These are phyloP conservation scores for Mycena rosella DNA, from an alignment of 768 basidiomycete genomes.

Conservation along the genomic window DNA sequence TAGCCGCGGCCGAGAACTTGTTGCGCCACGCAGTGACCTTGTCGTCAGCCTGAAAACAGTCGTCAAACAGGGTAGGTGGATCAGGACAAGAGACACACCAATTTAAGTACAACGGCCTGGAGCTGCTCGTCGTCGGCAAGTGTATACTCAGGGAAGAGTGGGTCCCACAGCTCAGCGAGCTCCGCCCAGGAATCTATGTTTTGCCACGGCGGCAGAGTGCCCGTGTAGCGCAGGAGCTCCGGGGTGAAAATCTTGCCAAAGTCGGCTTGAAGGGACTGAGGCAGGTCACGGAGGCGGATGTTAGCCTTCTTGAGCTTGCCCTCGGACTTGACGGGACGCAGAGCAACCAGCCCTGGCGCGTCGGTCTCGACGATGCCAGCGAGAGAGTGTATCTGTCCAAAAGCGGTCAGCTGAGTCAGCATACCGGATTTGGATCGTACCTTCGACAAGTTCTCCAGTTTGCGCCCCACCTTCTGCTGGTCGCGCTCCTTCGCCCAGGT, in stretches of 20 bases:
- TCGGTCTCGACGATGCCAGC: conserved; percentile 18
- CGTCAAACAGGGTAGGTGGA: neutral
- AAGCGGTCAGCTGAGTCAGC: neutral
- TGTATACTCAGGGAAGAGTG: neutral
- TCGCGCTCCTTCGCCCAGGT: neutral
- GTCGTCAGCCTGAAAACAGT: neutral
- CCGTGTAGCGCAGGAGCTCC: neutral
- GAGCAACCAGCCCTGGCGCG: conserved; percentile 3
- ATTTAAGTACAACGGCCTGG: neutral
- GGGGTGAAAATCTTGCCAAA: neutral
- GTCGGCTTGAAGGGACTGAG: neutral
- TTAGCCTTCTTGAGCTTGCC: conserved; percentile 2
- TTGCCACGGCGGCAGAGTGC: neutral
- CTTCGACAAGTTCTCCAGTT: neutral
- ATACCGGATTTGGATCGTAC: neutral
- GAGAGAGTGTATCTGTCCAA: neutral
- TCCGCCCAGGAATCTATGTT: neutral
- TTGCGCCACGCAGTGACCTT: neutral
- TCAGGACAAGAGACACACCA: neutral
- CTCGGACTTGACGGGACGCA: neutral
- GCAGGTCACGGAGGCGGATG: neutral
- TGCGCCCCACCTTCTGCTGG: neutral
- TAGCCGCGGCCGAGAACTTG: neutral
- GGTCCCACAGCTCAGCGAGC: conserved; percentile 1
- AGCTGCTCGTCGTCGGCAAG: neutral